Evolutionary conservation across 352 stramenopile species (phyloP).

Genomic region (Globisporangium apiculatum): DNA sequence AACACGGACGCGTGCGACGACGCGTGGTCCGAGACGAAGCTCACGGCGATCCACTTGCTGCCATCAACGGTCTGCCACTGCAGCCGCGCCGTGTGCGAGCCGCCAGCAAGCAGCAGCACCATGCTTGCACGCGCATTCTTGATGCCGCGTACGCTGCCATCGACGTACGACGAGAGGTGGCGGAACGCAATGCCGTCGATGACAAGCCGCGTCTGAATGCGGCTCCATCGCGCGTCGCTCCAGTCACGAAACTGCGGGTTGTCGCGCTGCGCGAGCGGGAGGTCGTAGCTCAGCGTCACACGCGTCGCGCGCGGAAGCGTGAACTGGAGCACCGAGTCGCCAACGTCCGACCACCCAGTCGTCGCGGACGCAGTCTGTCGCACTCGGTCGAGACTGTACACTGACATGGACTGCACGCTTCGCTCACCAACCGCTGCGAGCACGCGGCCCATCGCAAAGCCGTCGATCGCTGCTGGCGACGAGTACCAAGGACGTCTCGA

Average conservation of each 20-base stretch:
- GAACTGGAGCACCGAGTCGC: conserved; percentile 72
- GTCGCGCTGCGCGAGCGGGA: conserved; percentile 62
- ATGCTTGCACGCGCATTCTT: conserved; percentile 68
- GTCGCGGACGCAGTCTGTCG: conserved; percentile 12
- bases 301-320: conserved; percentile 39
- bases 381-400: conserved; percentile 50
- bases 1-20: conserved; percentile 69
- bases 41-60: conserved; percentile 55
- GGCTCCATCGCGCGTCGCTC: conserved; percentile 34
- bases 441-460: conserved; percentile 62
- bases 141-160: conserved; percentile 59
- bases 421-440: conserved; percentile 47
- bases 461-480: conserved; percentile 43
- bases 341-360: conserved; percentile 58
- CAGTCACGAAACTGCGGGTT: conserved; percentile 60
- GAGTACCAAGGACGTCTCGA: conserved; percentile 66
- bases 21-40: conserved; percentile 57
- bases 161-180: conserved; percentile 60
- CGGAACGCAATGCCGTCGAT: conserved; percentile 63
- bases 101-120: conserved; percentile 42
- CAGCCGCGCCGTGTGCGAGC: conserved; percentile 51
- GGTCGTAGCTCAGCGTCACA: conserved; percentile 66
- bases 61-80: conserved; percentile 78
- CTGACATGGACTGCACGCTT: conserved; percentile 34
- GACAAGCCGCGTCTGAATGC: conserved; percentile 54